phyloP scores from a whole-genome alignment of 1,139 yeast species.

The Debaryomycetaceae sp. region DNA sequence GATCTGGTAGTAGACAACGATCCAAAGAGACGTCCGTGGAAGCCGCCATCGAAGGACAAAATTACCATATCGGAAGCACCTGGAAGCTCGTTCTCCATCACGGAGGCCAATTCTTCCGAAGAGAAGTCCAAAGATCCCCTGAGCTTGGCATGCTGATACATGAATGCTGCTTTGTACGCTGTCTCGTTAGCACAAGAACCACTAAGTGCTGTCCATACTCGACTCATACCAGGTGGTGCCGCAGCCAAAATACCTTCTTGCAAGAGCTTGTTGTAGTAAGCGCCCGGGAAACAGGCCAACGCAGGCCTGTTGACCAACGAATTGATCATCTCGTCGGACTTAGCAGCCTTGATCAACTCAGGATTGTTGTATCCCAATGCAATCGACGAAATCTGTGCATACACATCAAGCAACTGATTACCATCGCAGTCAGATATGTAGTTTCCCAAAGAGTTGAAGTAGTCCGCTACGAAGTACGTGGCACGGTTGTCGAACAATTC shows the following conservation, averaged over 20 bases:
- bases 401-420: slow-evolving; percentile 58
- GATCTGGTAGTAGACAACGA: slow-evolving; percentile 71
- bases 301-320: slow-evolving; percentile 75
- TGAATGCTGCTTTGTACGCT: slow-evolving; percentile 75
- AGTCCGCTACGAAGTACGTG: slow-evolving; percentile 67
- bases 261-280: slow-evolving; percentile 49
- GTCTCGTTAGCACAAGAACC: slow-evolving; percentile 79
- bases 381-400: slow-evolving; percentile 72
- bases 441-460: slow-evolving; percentile 63
- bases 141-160: slow-evolving; percentile 61
- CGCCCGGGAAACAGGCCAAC: slow-evolving; percentile 68
- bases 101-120: slow-evolving; percentile 52
- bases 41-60: slow-evolving; percentile 65
- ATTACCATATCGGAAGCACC: slow-evolving; percentile 69
- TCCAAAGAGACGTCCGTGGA: slow-evolving; percentile 76
- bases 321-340: slow-evolving; percentile 62
- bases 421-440: slow-evolving; percentile 73
- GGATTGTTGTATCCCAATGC: slow-evolving; percentile 77
- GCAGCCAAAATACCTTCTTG: slow-evolving; percentile 57
- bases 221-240: slow-evolving; percentile 65
- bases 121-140: slow-evolving; percentile 57
- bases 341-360: slow-evolving; percentile 57
- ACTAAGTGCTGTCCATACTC: slow-evolving; percentile 67
- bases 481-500: slow-evolving; percentile 64
- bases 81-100: slow-evolving; percentile 65